Percentiles rank a stretch among this genome's conserved stretches.
phyloP scores from a whole-genome alignment of 768 basidiomycete genomes.

The Trametes cinnabarina region DNA sequence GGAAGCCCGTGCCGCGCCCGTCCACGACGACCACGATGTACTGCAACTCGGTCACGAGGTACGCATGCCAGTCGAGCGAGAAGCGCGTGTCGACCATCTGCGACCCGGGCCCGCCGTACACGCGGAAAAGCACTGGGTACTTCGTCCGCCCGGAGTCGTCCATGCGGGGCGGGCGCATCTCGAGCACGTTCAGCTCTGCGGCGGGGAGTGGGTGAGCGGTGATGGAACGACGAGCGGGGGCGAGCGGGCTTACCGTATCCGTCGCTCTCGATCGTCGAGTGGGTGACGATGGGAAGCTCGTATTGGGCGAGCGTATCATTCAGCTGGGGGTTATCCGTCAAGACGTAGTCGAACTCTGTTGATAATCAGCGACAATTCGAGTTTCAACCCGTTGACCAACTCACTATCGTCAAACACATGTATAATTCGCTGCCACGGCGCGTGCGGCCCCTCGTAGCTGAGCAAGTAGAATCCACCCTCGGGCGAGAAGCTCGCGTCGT shows the following conservation, averaged over 20 bases:
- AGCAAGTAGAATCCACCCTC: conserved; percentile 81
- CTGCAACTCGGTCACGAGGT: conserved; percentile 74
- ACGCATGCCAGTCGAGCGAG: conserved; percentile 81
- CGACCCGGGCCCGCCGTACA: conserved; percentile 91
- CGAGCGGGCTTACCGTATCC: conserved; percentile 55
- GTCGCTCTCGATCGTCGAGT: conserved; percentile 74
- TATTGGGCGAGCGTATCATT: conserved; percentile 63
- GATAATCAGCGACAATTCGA: not conserved
- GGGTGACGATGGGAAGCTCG: conserved; percentile 65
- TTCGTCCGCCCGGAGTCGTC: conserved; percentile 94
- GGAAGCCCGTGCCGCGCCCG: conserved; percentile 91
- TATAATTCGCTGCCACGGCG: conserved; percentile 85
- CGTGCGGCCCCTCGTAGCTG: conserved; percentile 72
- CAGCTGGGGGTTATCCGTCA: conserved; percentile 71
- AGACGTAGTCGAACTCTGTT: conserved; percentile 58
- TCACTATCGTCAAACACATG: conserved; percentile 42
- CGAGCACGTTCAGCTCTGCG: conserved; percentile 84
- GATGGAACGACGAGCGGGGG: not conserved
- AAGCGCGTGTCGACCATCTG: conserved; percentile 73
- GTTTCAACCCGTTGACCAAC: not conserved
- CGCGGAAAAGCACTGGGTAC: conserved; percentile 90
- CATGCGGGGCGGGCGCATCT: conserved; percentile 89
- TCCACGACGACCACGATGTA: conserved; percentile 90
- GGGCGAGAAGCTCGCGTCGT: conserved; percentile 77
- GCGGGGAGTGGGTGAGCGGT: conserved; percentile 2